Evolutionary conservation across 345 rosid species (phyloP).

Genomic region (Euphorbia pulcherrima): DNA sequence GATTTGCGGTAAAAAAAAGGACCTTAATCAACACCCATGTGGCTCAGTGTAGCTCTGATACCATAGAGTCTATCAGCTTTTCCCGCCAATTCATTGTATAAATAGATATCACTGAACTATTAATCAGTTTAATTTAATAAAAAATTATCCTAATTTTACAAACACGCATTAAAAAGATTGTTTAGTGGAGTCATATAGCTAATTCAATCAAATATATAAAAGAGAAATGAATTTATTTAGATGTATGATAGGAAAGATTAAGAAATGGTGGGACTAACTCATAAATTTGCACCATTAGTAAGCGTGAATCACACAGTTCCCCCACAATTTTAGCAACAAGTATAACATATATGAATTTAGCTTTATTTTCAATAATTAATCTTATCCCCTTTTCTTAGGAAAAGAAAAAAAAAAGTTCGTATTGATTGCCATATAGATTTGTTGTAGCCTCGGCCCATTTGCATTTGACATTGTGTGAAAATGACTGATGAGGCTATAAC

Average conservation of each 20-base stretch:
- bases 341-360: not conserved
- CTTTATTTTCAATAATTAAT: constrained; percentile 11
- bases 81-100: no score
- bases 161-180: constrained; percentile 3
- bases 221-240: constrained; percentile 17
- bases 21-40: no score
- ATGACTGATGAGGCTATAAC: not conserved
- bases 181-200: constrained; percentile 11
- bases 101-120: no score
- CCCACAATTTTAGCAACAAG: constrained; percentile 3
- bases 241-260: constrained; percentile 17
- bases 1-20: no score
- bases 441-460: no score
- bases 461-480: not conserved
- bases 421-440: not conserved
- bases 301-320: constrained; percentile 8
- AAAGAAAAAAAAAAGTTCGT: not conserved
- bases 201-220: constrained; percentile 12
- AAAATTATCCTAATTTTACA: no score
- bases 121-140: no score
- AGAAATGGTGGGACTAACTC: constrained; percentile 35
- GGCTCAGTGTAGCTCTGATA: no score
- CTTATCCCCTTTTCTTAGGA: not conserved
- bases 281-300: constrained; percentile 10
- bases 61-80: no score